Evolutionary conservation across 768 basidiomycete genomes (phyloP).

Genomic region (Suillus placidus): DNA sequence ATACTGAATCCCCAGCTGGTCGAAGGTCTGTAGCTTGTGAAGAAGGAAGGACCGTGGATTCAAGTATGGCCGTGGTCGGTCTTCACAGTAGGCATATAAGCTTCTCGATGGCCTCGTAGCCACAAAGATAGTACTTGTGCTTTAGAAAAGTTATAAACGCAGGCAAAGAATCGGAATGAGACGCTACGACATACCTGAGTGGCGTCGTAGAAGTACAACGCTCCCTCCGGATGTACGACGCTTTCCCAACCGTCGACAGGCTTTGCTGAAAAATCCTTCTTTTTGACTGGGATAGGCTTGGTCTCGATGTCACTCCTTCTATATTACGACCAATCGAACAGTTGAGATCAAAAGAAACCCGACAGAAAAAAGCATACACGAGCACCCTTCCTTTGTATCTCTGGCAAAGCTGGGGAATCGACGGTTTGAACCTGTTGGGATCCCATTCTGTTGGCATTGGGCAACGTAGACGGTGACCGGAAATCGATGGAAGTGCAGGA

Average conservation of each 20-base stretch:
- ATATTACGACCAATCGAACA: neutral
- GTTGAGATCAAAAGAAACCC: neutral
- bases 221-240: conserved; percentile 11
- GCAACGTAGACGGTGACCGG: too few relatives aligned
- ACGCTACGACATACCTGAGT: neutral
- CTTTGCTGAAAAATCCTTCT: neutral
- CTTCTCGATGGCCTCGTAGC: too few relatives aligned
- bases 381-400: neutral
- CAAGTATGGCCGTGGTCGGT: too few relatives aligned
- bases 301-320: neutral
- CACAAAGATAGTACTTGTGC: too few relatives aligned
- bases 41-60: too few relatives aligned
- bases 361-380: neutral
- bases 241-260: neutral
- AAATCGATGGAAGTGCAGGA: neutral
- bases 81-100: too few relatives aligned
- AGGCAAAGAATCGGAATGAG: neutral
- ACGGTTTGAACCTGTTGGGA: neutral
- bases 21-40: too few relatives aligned
- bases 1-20: too few relatives aligned
- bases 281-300: conserved; percentile 1
- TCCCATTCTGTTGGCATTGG: conserved; percentile 1
- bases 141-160: neutral
- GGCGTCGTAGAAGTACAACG: conserved; percentile 1
- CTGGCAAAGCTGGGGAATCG: neutral